phyloP scores from a whole-genome alignment of 2,329 filamentous ascomycete species.

The Talaromyces sp. region DNA sequence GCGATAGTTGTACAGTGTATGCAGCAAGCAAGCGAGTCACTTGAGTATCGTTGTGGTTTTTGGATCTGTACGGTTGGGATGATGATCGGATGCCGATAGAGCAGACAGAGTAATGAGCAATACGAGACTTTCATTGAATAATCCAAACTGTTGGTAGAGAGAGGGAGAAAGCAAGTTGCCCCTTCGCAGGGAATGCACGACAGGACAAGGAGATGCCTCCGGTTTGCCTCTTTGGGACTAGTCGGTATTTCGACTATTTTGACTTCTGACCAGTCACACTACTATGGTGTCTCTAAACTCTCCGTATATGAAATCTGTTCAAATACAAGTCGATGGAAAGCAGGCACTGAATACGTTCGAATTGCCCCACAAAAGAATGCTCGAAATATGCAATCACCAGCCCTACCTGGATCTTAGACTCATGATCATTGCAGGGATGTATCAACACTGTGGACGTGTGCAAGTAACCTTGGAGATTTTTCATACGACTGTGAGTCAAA shows the following conservation, averaged over 20 bases:
- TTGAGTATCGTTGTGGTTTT: neutral
- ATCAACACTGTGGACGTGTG: neutral
- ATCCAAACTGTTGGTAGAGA: neutral
- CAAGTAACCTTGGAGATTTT: neutral
- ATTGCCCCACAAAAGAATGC: neutral
- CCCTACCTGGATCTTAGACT: neutral
- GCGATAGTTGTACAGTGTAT: constrained; percentile 1
- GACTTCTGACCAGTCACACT: neutral
- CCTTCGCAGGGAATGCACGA: neutral
- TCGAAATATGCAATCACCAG: neutral
- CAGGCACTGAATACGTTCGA: neutral
- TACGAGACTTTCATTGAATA: neutral
- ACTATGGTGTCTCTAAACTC: neutral
- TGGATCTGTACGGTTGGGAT: constrained; percentile 1
- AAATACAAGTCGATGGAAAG: neutral
- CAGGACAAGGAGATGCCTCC: neutral
- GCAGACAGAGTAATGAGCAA: constrained; percentile 9
- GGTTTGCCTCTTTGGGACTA: neutral
- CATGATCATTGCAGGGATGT: neutral
- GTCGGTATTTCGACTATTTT: neutral
- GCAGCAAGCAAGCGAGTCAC: constrained; percentile 3
- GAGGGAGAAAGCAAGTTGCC: neutral
- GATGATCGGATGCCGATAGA: constrained; percentile 1
- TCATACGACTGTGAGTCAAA: neutral
- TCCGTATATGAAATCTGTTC: neutral